These are phyloP conservation scores for Spinacia oleracea DNA, from an alignment of 179 eudicot genomes.

Conservation along the genomic window DNA sequence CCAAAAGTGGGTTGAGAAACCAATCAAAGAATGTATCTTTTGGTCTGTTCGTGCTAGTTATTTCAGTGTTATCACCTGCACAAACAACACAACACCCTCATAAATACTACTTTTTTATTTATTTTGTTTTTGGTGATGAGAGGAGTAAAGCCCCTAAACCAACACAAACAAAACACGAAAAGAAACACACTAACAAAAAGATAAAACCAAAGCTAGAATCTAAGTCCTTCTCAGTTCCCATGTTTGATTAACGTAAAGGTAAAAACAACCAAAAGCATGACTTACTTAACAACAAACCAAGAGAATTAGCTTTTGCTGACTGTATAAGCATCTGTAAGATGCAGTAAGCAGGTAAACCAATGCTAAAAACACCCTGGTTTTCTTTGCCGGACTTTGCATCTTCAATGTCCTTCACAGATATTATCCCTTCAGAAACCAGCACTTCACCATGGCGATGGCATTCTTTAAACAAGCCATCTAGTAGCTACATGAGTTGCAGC, in stretches of 20 bases:
- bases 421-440: constrained; percentile 59
- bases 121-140: no score
- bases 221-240: background rate
- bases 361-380: constrained; percentile 47
- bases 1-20: constrained; percentile 82
- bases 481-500: constrained; percentile 41
- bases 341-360: constrained; percentile 83
- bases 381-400: constrained; percentile 67
- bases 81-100: constrained; percentile 4
- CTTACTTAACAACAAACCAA: constrained; percentile 74
- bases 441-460: constrained; percentile 60
- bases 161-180: no score
- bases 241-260: background rate
- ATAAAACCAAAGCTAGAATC: no score
- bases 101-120: no score
- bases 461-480: constrained; percentile 64
- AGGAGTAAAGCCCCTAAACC: no score
- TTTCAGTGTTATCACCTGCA: constrained; percentile 77
- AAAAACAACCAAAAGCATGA: background rate
- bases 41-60: constrained; percentile 76
- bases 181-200: no score
- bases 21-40: constrained; percentile 76
- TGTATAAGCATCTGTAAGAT: constrained; percentile 64
- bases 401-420: constrained; percentile 69
- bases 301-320: constrained; percentile 69